Evolutionary conservation across 352 stramenopile genomes (phyloP).

Genomic region (Phytophthora quininea): DNA sequence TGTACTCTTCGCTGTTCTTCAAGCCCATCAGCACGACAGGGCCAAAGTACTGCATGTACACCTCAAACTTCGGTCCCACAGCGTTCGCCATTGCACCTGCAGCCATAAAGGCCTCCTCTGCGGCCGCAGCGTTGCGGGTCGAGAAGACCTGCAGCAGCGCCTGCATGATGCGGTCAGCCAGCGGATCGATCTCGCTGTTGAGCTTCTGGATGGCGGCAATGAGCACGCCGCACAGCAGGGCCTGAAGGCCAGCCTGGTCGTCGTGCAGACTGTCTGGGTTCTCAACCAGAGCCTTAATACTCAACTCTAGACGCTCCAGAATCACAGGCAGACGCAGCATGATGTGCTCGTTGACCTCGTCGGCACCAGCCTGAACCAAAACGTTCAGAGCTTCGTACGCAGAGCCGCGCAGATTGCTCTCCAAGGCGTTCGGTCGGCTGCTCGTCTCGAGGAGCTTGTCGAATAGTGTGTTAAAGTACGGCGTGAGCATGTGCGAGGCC

Average conservation of each 20-base stretch:
- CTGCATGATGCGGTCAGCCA: constrained; percentile 95
- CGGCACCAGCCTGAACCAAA: constrained; percentile 88
- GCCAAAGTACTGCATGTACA: constrained; percentile 96
- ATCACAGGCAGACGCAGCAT: constrained; percentile 79
- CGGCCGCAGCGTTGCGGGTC: constrained; percentile 92
- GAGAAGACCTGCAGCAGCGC: constrained; percentile 95
- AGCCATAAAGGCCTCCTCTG: constrained; percentile 97
- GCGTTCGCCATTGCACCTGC: constrained; percentile 93
- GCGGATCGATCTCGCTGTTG: constrained; percentile 83
- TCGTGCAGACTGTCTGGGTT: constrained; percentile 80
- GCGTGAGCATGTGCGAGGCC: constrained; percentile 87
- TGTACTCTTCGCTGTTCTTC: constrained; percentile 95
- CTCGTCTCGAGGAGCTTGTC: constrained; percentile 93
- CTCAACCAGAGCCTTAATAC: constrained; percentile 67
- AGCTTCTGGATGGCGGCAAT: constrained; percentile 95
- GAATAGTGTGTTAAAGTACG: constrained; percentile 92
- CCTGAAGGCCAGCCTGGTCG: constrained; percentile 75
- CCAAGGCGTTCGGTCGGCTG: constrained; percentile 86
- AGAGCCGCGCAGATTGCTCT: constrained; percentile 91
- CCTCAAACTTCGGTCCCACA: constrained; percentile 92
- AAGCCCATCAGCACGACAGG: constrained; percentile 93
- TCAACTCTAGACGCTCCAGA: constrained; percentile 79
- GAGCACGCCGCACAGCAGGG: constrained; percentile 91
- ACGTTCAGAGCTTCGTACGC: constrained; percentile 95
- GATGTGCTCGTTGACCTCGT: constrained; percentile 81